Conservation (phyloP, 164 flowering plant genomes). For the Paratinospora sagittata region DNA sequence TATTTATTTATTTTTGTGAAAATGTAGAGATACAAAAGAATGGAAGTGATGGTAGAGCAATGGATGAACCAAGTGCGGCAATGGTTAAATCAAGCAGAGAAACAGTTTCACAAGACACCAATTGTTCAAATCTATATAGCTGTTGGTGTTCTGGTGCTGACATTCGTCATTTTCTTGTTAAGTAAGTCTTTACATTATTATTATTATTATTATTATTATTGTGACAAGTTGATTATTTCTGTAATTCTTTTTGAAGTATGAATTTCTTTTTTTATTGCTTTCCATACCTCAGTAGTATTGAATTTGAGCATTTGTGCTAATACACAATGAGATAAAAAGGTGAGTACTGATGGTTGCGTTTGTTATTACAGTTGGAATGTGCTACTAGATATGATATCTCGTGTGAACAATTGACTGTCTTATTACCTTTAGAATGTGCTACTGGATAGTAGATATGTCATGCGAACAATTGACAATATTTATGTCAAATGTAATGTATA, state of each 20-base stretch:
- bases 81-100: conserved; percentile 21
- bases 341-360: neutral
- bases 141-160: conserved; percentile 31
- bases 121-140: conserved; percentile 43
- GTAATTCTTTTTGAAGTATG: too few species aligned
- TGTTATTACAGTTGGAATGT: neutral
- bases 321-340: neutral
- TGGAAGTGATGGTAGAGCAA: conserved; percentile 32
- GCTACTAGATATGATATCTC: neutral
- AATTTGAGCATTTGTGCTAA: neutral
- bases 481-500: neutral
- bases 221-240: too few species aligned
- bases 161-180: conserved; percentile 32
- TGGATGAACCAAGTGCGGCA: conserved; percentile 23
- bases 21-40: conserved; percentile 6
- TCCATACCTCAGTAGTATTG: too few species aligned
- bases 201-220: too few species aligned
- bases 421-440: too few species aligned
- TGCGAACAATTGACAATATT: too few species aligned
- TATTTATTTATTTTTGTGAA: too few species aligned
- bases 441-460: too few species aligned
- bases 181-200: conserved; percentile 22
- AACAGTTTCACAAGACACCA: conserved; percentile 34
- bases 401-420: too few species aligned
- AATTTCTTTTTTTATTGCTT: too few species aligned